Conservation (phyloP, 2,329 filamentous ascomycete species). For the Monosporascus sp. region DNA sequence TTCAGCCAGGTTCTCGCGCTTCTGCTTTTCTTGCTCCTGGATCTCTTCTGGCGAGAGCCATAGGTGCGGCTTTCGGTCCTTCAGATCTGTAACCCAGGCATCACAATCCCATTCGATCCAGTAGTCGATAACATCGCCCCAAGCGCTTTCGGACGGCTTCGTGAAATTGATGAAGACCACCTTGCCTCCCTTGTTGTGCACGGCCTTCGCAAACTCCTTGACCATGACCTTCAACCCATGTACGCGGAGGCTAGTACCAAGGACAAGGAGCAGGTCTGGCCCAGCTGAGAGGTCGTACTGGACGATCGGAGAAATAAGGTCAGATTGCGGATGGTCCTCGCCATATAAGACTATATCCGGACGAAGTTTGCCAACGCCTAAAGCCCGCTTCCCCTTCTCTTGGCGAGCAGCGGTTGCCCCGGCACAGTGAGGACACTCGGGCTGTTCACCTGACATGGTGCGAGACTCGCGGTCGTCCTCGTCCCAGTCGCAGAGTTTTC, state of each 20-base stretch:
- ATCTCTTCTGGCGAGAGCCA: constrained; percentile 48
- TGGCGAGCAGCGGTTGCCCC: constrained; percentile 57
- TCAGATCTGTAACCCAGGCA: constrained; percentile 62
- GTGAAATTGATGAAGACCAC: constrained; percentile 71
- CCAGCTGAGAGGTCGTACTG: constrained; percentile 60
- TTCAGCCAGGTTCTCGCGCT: constrained; percentile 26
- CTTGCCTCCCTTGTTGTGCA: constrained; percentile 61
- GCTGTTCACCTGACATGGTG: constrained; percentile 59
- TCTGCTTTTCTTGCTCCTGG: constrained; percentile 35
- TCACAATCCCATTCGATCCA: constrained; percentile 74
- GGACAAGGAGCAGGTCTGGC: constrained; percentile 63
- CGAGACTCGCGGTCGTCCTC: constrained; percentile 47
- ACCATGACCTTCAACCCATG: constrained; percentile 68
- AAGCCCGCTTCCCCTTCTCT: constrained; percentile 59
- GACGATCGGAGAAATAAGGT: constrained; percentile 62
- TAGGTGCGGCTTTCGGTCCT: constrained; percentile 50
- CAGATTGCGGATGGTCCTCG: constrained; percentile 64
- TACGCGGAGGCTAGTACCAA: constrained; percentile 66
- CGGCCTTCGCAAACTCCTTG: constrained; percentile 64
- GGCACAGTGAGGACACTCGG: constrained; percentile 61
- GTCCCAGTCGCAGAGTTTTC: constrained; percentile 54
- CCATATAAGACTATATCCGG: constrained; percentile 72
- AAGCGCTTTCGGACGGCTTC: constrained; percentile 64
- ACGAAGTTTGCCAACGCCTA: constrained; percentile 62
- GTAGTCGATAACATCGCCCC: constrained; percentile 68